Conservation (phyloP, 2,329 filamentous ascomycete genomes). For the Pyrenochaeta sp. region DNA sequence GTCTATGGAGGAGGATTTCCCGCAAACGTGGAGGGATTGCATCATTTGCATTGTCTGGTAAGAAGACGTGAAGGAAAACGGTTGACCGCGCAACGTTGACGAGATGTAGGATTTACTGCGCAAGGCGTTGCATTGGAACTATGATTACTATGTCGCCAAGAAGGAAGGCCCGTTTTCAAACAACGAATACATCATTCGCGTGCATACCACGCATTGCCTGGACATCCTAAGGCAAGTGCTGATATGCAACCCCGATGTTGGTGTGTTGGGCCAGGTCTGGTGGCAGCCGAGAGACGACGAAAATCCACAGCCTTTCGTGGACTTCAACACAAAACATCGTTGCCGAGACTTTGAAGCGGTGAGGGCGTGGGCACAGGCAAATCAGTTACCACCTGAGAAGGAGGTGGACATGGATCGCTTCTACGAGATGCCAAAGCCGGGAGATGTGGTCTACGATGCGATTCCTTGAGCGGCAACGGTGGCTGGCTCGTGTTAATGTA, state of each 20-base stretch:
- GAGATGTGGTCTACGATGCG: slow-evolving; percentile 36
- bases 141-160: slow-evolving; percentile 62
- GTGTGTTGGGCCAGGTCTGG: slow-evolving; percentile 69
- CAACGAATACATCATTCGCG: slow-evolving; percentile 60
- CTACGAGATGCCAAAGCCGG: slow-evolving; percentile 50
- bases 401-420: slow-evolving; percentile 53
- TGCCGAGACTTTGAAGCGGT: slow-evolving; percentile 66
- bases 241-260: slow-evolving; percentile 69
- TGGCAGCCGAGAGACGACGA: slow-evolving; percentile 51
- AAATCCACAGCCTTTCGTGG: slow-evolving; percentile 63
- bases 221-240: slow-evolving; percentile 68
- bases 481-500: too few relatives aligned
- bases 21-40: slow-evolving; percentile 65
- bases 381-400: slow-evolving; percentile 56
- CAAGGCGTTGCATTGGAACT: slow-evolving; percentile 66
- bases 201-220: slow-evolving; percentile 67
- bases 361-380: slow-evolving; percentile 60
- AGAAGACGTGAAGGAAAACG: not conserved
- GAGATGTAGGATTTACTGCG: slow-evolving; percentile 63
- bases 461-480: slow-evolving; percentile 30
- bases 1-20: slow-evolving; percentile 67
- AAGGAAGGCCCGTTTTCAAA: slow-evolving; percentile 64
- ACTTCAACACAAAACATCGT: slow-evolving; percentile 68
- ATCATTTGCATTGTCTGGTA: slow-evolving; percentile 67
- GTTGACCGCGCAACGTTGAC: slow-evolving; percentile 14